Conservation (phyloP, 257 asterid species). For the Solanum sitiens region DNA sequence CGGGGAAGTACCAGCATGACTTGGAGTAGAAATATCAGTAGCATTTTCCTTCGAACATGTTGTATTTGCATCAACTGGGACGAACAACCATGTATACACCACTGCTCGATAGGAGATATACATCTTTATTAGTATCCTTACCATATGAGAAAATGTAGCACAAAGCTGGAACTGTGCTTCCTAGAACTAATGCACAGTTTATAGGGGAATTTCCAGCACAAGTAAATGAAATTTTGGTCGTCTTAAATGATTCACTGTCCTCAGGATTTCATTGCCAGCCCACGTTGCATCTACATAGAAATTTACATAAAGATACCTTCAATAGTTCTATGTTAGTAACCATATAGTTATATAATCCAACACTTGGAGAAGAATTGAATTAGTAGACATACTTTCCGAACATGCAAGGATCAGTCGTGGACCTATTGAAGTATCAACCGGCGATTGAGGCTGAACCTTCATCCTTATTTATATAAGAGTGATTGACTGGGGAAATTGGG, state of each 20-base stretch:
- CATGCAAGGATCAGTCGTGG: conserved; percentile 73
- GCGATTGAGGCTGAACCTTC: conserved; percentile 84
- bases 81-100: conserved; percentile 71
- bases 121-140: conserved; percentile 53
- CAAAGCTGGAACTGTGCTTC: conserved; percentile 49
- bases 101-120: conserved; percentile 54
- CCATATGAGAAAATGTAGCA: conserved; percentile 81
- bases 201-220: conserved; percentile 73
- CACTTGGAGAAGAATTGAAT: neutral
- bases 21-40: conserved; percentile 17
- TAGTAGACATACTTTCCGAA: conserved; percentile 43
- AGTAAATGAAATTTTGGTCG: conserved; percentile 28
- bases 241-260: conserved; percentile 52
- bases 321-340: neutral
- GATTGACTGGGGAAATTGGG: conserved; percentile 65
- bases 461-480: conserved; percentile 48
- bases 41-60: conserved; percentile 39
- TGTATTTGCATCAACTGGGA: conserved; percentile 64
- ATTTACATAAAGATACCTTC: conserved; percentile 70
- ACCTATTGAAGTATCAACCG: conserved; percentile 76
- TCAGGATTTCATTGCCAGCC: conserved; percentile 60
- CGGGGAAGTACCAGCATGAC: conserved; percentile 22
- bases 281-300: conserved; percentile 59
- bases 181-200: conserved; percentile 47
- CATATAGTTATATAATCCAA: neutral